A percentile compares a stretch with the other conserved stretches of the same genome.
These are phyloP conservation scores for Dryadomyces sulphureus DNA, from an alignment of 2,329 filamentous ascomycete species.

Conservation along the genomic window DNA sequence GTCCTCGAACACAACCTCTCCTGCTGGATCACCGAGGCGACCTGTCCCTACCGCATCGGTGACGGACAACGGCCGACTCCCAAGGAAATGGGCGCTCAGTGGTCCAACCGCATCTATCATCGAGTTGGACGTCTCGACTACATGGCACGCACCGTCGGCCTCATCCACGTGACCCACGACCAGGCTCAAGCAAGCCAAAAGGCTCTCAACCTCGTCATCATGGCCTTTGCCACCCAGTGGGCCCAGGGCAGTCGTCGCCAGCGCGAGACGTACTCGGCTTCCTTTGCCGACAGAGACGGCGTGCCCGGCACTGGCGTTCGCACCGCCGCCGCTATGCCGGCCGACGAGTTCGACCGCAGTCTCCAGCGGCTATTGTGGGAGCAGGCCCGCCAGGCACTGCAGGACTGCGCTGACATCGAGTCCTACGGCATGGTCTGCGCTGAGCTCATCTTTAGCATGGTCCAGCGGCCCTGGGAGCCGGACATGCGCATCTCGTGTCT, in stretches of 20 bases:
- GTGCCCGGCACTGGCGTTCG: background rate
- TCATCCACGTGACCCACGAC: constrained; percentile 22
- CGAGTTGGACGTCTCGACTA: constrained; percentile 33
- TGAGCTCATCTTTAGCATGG: constrained; percentile 22
- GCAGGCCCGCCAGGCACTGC: constrained; percentile 20
- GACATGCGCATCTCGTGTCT: background rate
- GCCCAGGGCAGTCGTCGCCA: constrained; percentile 20
- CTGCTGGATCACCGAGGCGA: constrained; percentile 38
- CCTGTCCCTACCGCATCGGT: constrained; percentile 30
- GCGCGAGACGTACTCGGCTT: constrained; percentile 10
- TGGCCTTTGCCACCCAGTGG: constrained; percentile 39
- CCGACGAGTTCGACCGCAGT: constrained; percentile 22
- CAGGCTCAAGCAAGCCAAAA: constrained; percentile 29
- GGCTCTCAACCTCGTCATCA: constrained; percentile 32
- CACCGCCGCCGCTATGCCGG: background rate
- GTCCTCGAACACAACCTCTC: constrained; percentile 36
- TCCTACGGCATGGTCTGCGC: constrained; percentile 23
- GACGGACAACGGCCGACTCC: constrained; percentile 6
- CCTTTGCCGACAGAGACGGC: constrained; percentile 3
- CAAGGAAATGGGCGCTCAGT: constrained; percentile 20
- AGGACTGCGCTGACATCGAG: constrained; percentile 20
- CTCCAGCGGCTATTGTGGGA: constrained; percentile 23
- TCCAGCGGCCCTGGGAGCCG: constrained; percentile 18
- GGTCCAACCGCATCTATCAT: constrained; percentile 33
- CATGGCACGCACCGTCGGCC: constrained; percentile 22